Conservation (phyloP, 2,329 filamentous ascomycete genomes). For the Colletotrichum limetticola region DNA sequence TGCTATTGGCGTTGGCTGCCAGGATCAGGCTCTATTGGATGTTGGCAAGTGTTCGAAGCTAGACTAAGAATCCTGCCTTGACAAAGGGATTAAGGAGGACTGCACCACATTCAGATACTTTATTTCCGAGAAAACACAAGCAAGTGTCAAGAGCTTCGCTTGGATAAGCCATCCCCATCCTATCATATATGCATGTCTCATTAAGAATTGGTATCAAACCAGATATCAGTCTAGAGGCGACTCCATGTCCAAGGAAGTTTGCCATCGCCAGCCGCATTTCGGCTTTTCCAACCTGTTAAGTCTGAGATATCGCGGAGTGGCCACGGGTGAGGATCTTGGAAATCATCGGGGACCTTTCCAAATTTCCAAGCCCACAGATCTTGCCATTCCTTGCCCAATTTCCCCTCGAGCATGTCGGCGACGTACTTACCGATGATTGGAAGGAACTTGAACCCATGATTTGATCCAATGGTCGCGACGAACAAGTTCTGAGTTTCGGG, state of each 20-base stretch:
- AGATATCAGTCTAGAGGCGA: neutral
- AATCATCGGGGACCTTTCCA: constrained; percentile 34
- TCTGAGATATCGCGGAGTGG: constrained; percentile 37
- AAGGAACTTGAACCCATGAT: constrained; percentile 65
- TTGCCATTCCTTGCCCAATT: constrained; percentile 50
- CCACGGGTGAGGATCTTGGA: constrained; percentile 37
- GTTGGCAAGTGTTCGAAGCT: neutral
- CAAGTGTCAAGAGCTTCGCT: neutral
- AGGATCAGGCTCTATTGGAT: neutral
- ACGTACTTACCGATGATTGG: constrained; percentile 63
- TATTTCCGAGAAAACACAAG: neutral
- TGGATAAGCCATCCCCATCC: neutral
- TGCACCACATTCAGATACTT: neutral
- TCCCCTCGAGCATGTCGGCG: constrained; percentile 55
- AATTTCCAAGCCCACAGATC: constrained; percentile 50
- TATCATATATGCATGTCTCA: neutral
- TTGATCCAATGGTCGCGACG: constrained; percentile 62
- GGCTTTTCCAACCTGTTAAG: constrained; percentile 37
- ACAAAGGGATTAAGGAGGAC: neutral
- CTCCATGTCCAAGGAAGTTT: constrained; percentile 40
- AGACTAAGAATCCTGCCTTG: neutral
- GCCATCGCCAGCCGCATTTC: constrained; percentile 29
- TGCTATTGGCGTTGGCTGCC: neutral
- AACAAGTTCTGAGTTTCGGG: constrained; percentile 49
- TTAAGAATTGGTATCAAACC: neutral